Evolutionary conservation across 129 eudicot species (phyloP).

Genomic region (Tagetes erecta): DNA sequence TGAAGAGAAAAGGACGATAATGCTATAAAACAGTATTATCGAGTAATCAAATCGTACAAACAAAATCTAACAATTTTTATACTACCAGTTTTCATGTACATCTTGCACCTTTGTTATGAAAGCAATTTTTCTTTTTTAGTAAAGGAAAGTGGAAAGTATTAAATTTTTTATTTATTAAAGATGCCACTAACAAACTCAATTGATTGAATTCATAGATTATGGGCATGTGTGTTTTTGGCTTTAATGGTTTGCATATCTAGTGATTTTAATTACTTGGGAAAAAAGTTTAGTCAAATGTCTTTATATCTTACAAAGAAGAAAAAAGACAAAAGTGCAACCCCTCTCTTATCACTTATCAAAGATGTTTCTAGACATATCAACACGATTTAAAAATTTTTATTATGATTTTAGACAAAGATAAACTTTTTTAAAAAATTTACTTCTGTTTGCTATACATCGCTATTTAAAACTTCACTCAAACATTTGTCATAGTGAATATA

Average conservation of each 20-base stretch:
- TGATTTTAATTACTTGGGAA: background rate
- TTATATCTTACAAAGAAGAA: constrained; percentile 28
- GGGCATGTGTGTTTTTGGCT: background rate
- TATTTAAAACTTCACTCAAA: too few relatives aligned
- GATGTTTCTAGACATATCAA: constrained; percentile 21
- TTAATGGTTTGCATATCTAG: background rate
- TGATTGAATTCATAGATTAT: constrained; percentile 6
- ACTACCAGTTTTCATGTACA: too few relatives aligned
- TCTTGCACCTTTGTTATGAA: background rate
- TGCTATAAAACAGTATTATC: too few relatives aligned
- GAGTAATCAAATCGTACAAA: too few relatives aligned
- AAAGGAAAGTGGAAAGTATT: background rate
- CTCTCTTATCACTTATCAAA: constrained; percentile 38
- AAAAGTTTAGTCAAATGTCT: constrained; percentile 18
- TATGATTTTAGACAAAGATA: too few relatives aligned
- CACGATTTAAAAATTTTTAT: too few relatives aligned
- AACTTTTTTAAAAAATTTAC: too few relatives aligned
- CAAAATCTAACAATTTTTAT: too few relatives aligned
- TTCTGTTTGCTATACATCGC: too few relatives aligned
- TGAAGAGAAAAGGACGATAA: too few relatives aligned
- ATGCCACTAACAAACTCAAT: background rate
- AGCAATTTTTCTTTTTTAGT: background rate
- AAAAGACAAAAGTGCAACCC: constrained; percentile 19
- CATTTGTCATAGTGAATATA: too few relatives aligned
- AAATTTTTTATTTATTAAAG: background rate